Evolutionary conservation across 2,329 filamentous ascomycete genomes (phyloP), one percentile per base, ranked within the genome.

Genomic region (Mycocentrospora acerina): DNA sequence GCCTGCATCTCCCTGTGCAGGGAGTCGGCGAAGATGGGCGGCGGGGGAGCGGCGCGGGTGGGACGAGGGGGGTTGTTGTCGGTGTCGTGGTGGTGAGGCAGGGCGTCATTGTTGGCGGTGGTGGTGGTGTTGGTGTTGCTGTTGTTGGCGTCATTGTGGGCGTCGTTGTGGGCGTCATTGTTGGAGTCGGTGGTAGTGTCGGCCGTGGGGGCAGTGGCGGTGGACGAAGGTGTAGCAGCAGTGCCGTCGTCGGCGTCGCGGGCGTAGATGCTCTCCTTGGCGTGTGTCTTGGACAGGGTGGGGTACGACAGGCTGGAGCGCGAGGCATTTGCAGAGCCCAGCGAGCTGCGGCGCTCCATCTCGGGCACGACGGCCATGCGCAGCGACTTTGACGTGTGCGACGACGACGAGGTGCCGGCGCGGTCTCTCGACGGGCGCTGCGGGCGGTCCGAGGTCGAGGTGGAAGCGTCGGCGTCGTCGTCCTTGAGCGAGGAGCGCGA

Each of bases 281-380:
- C 94, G 67, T 95, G 88, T 10, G 86, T 86, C 70, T 94, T 96
- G 70, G 87, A 93, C 68, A 94, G 89, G 9, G 78, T 77, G 2
- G 90, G 88, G 62, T 95, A 95, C 6, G 88, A 85, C 28, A 86
- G 55, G 47, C 64, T 66, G 25, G 66, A 56, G 34, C 66, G 56
- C 27, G 69, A 66, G 8, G 58, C 64, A 43, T 61, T 66, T 14
- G 55, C 53, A 22, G 66, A 67, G 48, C 55, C 55, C 35, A 63
- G 37, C 15, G 59, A 62, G 29, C 48, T 45, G 18, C 72, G 62
- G 3, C 72, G 66, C 15, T 71, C 68, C 68, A 76, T 71, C 51
- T 76, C 74, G 25, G 74, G 72, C 33, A 72, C 68, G 36, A 71
- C 55, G 13, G 67, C 58, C 55, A 68, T 66, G 37, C 66, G 68